phyloP scores from a whole-genome alignment of 176 grass and related monocot species.

The Typha latifolia region DNA sequence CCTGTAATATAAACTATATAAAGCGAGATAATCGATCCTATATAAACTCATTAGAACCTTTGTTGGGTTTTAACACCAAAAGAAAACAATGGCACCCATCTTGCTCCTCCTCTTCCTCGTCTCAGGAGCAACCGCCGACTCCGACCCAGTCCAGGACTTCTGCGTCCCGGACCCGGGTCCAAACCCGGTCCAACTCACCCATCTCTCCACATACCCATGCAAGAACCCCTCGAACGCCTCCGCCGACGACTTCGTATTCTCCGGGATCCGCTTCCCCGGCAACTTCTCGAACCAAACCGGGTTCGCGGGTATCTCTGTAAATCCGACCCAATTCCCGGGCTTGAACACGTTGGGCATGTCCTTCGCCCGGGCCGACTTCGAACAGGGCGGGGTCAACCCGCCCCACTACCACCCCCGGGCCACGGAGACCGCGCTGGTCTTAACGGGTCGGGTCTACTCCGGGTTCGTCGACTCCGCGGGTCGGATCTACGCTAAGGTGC shows the following conservation, averaged over 20 bases:
- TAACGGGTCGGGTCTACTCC: slow-evolving; percentile 48
- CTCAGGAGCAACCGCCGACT: slow-evolving; percentile 17
- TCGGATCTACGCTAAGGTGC: slow-evolving; percentile 56
- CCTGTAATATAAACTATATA: background rate
- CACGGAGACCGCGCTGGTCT: slow-evolving; percentile 69
- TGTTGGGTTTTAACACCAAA: too few relatives aligned
- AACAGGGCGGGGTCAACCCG: slow-evolving; percentile 55
- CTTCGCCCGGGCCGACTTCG: slow-evolving; percentile 73
- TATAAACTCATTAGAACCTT: too few relatives aligned
- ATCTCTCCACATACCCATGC: slow-evolving; percentile 44
- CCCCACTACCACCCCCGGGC: slow-evolving; percentile 77
- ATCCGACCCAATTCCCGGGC: slow-evolving; percentile 49
- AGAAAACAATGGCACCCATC: background rate
- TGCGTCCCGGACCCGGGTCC: slow-evolving; percentile 60
- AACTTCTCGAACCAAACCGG: slow-evolving; percentile 50
- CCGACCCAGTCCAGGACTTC: slow-evolving; percentile 68
- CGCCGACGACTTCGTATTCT: slow-evolving; percentile 56
- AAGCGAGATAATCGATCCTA: background rate
- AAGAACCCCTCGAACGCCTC: slow-evolving; percentile 49
- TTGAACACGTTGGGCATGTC: slow-evolving; percentile 70
- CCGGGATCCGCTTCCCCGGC: slow-evolving; percentile 36
- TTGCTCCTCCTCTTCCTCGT: slow-evolving; percentile 26
- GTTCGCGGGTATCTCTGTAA: slow-evolving; percentile 56
- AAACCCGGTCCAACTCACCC: slow-evolving; percentile 27
- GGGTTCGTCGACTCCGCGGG: slow-evolving; percentile 68